Evolutionary conservation across 805 yeast species (phyloP), one percentile per base, ranked within the genome.

Genomic region (Kuraishia ogatae): DNA sequence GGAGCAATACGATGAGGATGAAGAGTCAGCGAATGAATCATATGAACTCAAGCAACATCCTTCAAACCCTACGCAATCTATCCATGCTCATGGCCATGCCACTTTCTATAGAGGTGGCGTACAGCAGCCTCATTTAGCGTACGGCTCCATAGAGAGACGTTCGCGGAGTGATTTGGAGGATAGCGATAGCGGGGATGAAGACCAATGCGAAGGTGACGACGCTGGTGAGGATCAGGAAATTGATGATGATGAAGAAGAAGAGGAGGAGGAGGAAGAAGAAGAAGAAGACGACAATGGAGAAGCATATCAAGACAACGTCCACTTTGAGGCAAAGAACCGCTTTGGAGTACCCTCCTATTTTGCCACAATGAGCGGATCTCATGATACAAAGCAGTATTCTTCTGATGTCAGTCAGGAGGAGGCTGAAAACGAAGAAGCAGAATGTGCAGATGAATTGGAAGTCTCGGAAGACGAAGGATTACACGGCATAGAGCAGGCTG

Each of bases 151-250:
- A 35, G 17, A 35, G 13, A 17, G 17, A 35, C 4, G n/a, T 35
- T 35, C 43, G 22, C 11, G n/a, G 11, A 47, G 15, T 17, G 26
- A 23, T 7, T 22, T 8, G 4, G 50, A 47, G 19, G 50, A 47
- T 47, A 47, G n/a, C 4, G 50, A 47, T 4, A 15, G n/a, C 21
- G 50, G 35, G 26, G 60, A 60, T 35, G 66, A 66, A 48, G 57
- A 58, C 22, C 54, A 59, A 24, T 62, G 62, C 67, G 71, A 71
- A 5, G 54, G 62, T 4, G 57, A 60, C 1, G 63, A 60, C 19
- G 64, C 65, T n/a, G n/a, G n/a, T 46, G 64, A 61, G 11, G 35
- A 28, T 28, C 35, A 28, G 35, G n/a, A n/a, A n/a, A n/a, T n/a
- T n/a, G n/a, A n/a, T n/a, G n/a, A n/a, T n/a, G n/a, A n/a, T n/a